Base-by-base conservation (phyloP, 371 early-diverging fungal species). In the Catenaria anguillulae region DNA sequence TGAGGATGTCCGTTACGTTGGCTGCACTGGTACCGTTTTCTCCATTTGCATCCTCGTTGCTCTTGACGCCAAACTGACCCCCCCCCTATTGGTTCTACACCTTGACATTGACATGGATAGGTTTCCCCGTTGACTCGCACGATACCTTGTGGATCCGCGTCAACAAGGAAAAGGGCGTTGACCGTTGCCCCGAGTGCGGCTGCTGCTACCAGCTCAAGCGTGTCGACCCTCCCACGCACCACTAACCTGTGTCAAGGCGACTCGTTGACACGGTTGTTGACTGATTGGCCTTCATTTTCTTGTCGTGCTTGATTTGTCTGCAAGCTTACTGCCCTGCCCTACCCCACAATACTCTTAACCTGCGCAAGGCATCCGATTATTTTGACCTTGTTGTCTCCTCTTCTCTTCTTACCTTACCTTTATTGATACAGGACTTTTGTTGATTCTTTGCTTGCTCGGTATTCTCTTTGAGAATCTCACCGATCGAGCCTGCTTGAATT, bases 121-220 rank as follows among this genome's bases (percentile, higher is more conserved):
- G 92, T 60, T 89, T 78, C 73, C 92, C 92, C 33, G 87, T 79
- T 62, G 92, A 92, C 73, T 79, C 85, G 58, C 94, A 93, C 71
- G 90, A 90, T 64, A 73, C 82, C 61, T 72, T 89, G 70, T 90
- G 88, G 89, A 76, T 91, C 68, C 78, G 81, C 61, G 72, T 90
- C 62, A 71, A 75, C 62, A 85, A 86, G 68, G 85, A 84, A 61
- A 8, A 50, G 29, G 64, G 68, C 42, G 75, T 87, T 65, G 90
- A 93, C 73, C 89, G 94, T 67, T 97, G 97, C 85, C 90, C 90
- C 45, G 89, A 93, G 80, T 97, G 97, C 75, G 97, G 94, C 71
- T 84, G 78, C 70, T 85, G 82, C 61, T 90, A 69, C 77, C 83
- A 83, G 70, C 75, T 85, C 67, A 69, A 58, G 52, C 15, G 10